These are phyloP conservation scores for Stachybotrys chartarum DNA, from an alignment of 2,329 filamentous ascomycete species.

Conservation along the genomic window DNA sequence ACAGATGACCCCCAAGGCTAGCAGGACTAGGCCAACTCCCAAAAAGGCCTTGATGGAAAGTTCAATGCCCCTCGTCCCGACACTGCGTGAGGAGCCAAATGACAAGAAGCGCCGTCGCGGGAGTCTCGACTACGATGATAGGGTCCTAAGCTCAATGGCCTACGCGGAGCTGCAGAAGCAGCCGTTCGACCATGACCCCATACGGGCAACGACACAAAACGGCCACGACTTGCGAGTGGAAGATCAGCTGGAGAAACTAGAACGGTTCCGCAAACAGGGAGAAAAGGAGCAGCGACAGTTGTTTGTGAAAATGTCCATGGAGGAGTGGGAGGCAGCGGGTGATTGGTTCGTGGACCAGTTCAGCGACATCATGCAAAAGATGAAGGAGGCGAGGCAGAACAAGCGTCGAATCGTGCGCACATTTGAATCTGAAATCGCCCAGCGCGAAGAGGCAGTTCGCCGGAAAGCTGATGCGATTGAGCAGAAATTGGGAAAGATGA, in stretches of 20 bases:
- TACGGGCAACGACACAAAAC: slow-evolving; percentile 32
- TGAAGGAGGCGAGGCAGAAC: slow-evolving; percentile 39
- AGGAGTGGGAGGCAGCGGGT: slow-evolving; percentile 52
- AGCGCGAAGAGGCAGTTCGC: slow-evolving; percentile 46
- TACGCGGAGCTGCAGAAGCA: slow-evolving; percentile 43
- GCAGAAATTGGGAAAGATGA: slow-evolving; percentile 46
- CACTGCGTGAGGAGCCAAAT: slow-evolving; percentile 8
- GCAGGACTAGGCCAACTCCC: slow-evolving; percentile 5
- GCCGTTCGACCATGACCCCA: slow-evolving; percentile 50
- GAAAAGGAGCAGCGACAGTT: slow-evolving; percentile 40
- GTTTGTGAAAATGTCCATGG: slow-evolving; percentile 44
- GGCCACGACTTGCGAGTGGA: slow-evolving; percentile 27
- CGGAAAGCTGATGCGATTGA: slow-evolving; percentile 47
- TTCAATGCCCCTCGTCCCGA: slow-evolving; percentile 12
- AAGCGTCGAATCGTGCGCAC: slow-evolving; percentile 42
- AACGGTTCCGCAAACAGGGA: slow-evolving; percentile 39
- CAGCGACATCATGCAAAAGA: slow-evolving; percentile 36
- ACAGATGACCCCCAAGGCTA: slow-evolving; percentile 12
- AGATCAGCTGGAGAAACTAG: slow-evolving; percentile 39
- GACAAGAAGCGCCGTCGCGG: slow-evolving; percentile 34
- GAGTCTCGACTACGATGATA: slow-evolving; percentile 51
- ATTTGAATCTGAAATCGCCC: slow-evolving; percentile 49
- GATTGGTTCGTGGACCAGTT: slow-evolving; percentile 55
- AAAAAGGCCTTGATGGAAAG: slow-evolving; percentile 13
- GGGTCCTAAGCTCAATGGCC: slow-evolving; percentile 44